phyloP scores from a whole-genome alignment of 1,139 yeast genomes.

The Yamadazyma mexicana region DNA sequence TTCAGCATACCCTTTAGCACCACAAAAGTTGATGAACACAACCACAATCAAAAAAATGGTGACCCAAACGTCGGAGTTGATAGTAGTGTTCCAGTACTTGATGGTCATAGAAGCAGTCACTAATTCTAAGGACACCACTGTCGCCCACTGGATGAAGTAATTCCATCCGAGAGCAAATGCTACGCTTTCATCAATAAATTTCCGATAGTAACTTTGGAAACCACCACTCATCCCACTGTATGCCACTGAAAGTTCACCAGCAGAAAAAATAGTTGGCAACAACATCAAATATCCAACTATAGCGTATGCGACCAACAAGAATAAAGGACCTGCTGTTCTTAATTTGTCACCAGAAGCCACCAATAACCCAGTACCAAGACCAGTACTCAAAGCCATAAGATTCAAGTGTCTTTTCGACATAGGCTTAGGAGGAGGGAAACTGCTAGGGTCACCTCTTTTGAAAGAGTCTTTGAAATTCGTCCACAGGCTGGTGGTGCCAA shows the following conservation, averaged over 20 bases:
- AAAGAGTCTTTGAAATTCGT: constrained; percentile 17
- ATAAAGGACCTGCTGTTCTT: constrained; percentile 35
- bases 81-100: constrained; percentile 28
- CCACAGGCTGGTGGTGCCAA: constrained; percentile 10
- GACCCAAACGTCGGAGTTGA: constrained; percentile 42
- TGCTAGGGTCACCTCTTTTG: constrained; percentile 17
- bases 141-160: constrained; percentile 36
- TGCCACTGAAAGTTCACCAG: constrained; percentile 36
- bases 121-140: constrained; percentile 35
- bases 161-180: constrained; percentile 42
- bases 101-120: constrained; percentile 39
- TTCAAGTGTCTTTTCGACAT: constrained; percentile 28
- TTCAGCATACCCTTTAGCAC: constrained; percentile 46
- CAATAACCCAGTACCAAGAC: constrained; percentile 39
- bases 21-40: constrained; percentile 34
- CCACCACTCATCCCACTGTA: constrained; percentile 34
- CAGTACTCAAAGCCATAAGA: constrained; percentile 35
- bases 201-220: constrained; percentile 33
- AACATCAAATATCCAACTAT: constrained; percentile 36
- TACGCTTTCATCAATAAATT: constrained; percentile 34
- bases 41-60: constrained; percentile 38
- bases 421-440: constrained; percentile 17
- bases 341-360: constrained; percentile 37
- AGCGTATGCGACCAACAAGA: constrained; percentile 32
- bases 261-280: constrained; percentile 36